Evolutionary conservation across 169 alveolate species (phyloP), one percentile per base, ranked within the genome.

Genomic region (Eimeria falciformis): DNA sequence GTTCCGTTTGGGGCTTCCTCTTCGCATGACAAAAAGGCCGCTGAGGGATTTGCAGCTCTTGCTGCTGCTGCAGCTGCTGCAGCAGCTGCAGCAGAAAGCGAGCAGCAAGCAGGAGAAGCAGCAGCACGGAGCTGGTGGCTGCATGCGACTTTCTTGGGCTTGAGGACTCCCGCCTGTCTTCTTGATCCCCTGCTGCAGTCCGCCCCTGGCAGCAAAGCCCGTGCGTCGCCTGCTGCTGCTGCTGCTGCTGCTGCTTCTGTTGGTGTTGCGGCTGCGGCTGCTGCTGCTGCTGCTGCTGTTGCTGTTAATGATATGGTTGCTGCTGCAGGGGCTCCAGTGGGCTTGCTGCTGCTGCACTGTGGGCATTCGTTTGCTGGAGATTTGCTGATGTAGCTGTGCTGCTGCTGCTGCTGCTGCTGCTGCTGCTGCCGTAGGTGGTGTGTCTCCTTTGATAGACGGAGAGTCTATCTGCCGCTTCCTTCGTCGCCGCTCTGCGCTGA

Each of bases 71-170:
- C 73, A 0, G 73, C 73, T 12, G 73, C 73, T 21, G 5, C 73
- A 50, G 62, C 62, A 50, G 62, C 62, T 12, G 62, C 62, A 50
- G 62, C 62, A 50, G 73, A n/a, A n/a, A 62, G 25, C 33, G 25
- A n/a, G 1, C 29, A n/a, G 33, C 37, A n/a, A n/a, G 33, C 14
- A n/a, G 73, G 73, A 14, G 73, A 12, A 18, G 73, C 73, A 62
- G 73, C 73, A n/a, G 73, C 73, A n/a, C 17, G 73, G 7, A 29
- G 37, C 37, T 62, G 73, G 73, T 62, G 73, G 73, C 73, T 14
- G 73, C 73, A 62, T 9, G 73, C 73, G n/a, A 9, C 73, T n/a
- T n/a, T 62, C 11, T n/a, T 62, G 7, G 73, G 73, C n/a, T 12
- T 62, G 7, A 12, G 73, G 6, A 62, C 73, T 18, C 73, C 73